Conservation (phyloP, 768 basidiomycete genomes). For the Leccinum subgranulosum region DNA sequence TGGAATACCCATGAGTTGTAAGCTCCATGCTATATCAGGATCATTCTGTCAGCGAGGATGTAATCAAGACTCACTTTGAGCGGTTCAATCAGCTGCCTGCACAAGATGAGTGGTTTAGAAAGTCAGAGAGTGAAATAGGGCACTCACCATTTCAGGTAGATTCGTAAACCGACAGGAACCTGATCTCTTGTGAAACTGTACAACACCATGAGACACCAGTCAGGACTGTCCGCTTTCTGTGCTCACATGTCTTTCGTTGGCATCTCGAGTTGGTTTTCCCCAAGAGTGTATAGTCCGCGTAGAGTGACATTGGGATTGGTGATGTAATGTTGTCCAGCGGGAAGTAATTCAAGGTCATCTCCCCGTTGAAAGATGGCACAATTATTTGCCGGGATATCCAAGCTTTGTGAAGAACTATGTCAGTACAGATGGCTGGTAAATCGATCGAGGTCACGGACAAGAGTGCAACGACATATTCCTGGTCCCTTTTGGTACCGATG, state of each 20-base stretch:
- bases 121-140: neutral
- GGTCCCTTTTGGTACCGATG: conserved; percentile 39
- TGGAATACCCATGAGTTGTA: conserved; percentile 80
- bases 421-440: neutral
- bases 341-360: conserved; percentile 73
- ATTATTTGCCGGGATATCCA: conserved; percentile 84
- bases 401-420: conserved; percentile 35
- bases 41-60: conserved; percentile 32
- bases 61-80: conserved; percentile 35
- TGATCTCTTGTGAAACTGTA: conserved; percentile 79
- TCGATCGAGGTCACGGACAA: conserved; percentile 46
- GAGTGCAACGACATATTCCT: conserved; percentile 74
- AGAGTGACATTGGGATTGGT: conserved; percentile 82
- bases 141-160: conserved; percentile 75
- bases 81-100: conserved; percentile 49
- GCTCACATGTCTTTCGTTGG: conserved; percentile 83
- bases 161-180: conserved; percentile 79
- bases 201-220: neutral
- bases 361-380: conserved; percentile 82
- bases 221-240: neutral
- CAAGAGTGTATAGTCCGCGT: conserved; percentile 74
- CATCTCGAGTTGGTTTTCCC: conserved; percentile 84
- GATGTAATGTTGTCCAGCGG: conserved; percentile 82
- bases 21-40: conserved; percentile 47
- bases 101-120: neutral